phyloP scores from a whole-genome alignment of 805 yeast species.

The Lachancea lanzarotensis region DNA sequence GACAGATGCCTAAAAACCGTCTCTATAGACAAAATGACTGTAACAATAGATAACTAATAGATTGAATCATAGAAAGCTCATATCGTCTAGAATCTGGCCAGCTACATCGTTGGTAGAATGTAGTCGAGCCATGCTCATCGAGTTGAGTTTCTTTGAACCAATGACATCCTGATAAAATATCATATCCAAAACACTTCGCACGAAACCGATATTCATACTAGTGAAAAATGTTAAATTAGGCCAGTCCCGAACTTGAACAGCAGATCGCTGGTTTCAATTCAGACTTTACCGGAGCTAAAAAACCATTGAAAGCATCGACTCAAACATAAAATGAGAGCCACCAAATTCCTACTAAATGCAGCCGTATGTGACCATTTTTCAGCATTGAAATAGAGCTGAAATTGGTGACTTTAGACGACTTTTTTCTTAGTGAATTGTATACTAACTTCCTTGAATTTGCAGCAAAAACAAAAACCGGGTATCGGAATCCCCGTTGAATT shows the following conservation, averaged over 20 bases:
- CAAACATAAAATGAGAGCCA: constrained; percentile 40
- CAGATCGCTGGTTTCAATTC: neutral
- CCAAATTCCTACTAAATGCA: constrained; percentile 41
- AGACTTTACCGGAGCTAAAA: neutral
- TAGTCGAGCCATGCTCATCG: neutral
- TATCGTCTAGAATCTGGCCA: too few relatives aligned
- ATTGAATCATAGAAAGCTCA: too few relatives aligned
- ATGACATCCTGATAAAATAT: neutral
- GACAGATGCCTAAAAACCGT: neutral
- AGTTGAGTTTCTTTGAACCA: neutral
- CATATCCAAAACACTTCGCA: neutral
- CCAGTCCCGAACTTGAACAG: neutral
- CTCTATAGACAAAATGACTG: constrained; percentile 1
- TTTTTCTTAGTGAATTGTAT: neutral
- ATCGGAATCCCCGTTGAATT: constrained; percentile 46
- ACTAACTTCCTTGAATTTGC: constrained; percentile 2
- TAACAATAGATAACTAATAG: neutral
- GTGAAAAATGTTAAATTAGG: neutral
- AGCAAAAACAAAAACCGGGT: constrained; percentile 34
- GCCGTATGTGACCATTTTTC: constrained; percentile 33
- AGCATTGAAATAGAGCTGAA: neutral
- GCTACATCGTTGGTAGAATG: neutral
- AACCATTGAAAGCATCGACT: neutral
- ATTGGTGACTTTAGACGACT: neutral
- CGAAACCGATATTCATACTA: too few relatives aligned